Conservation (phyloP, 2,329 filamentous ascomycete species). For the Didymellaceae sp. region DNA sequence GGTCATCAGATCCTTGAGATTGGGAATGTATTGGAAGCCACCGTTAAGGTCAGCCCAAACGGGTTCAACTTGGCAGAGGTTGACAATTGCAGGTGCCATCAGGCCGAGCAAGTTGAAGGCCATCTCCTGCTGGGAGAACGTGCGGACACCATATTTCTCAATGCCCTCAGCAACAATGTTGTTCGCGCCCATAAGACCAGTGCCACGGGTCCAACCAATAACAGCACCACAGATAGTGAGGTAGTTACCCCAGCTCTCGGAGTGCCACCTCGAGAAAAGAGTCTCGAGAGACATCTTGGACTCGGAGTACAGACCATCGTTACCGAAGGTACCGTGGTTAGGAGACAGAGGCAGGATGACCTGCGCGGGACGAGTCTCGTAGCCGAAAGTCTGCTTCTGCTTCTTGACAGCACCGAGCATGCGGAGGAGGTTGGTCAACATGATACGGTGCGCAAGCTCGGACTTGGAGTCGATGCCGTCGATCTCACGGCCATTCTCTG, state of each 20-base stretch:
- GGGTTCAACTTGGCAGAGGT: constrained; percentile 93
- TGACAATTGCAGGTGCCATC: constrained; percentile 92
- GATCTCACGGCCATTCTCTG: constrained; percentile 96
- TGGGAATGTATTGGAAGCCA: constrained; percentile 94
- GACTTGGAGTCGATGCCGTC: constrained; percentile 97
- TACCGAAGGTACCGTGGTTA: constrained; percentile 98
- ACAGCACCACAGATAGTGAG: constrained; percentile 98
- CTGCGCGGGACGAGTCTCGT: constrained; percentile 94
- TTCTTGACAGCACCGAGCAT: constrained; percentile 89
- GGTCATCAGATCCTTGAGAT: constrained; percentile 93
- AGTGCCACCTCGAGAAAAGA: constrained; percentile 97
- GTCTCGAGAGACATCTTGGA: constrained; percentile 97
- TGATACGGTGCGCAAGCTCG: constrained; percentile 96
- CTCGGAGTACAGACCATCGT: constrained; percentile 96
- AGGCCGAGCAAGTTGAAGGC: constrained; percentile 97
- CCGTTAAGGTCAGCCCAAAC: constrained; percentile 98
- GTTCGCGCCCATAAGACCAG: constrained; percentile 96
- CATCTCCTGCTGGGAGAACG: constrained; percentile 99
- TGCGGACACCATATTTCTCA: constrained; percentile 94
- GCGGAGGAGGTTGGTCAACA: constrained; percentile 95
- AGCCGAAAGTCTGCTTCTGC: constrained; percentile 85
- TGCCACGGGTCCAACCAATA: constrained; percentile 98
- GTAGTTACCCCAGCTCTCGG: constrained; percentile 96
- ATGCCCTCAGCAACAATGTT: constrained; percentile 97
- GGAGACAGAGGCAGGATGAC: constrained; percentile 95